Base-by-base conservation (phyloP, 352 stramenopile species). In the Aphanomyces cochlioides region DNA sequence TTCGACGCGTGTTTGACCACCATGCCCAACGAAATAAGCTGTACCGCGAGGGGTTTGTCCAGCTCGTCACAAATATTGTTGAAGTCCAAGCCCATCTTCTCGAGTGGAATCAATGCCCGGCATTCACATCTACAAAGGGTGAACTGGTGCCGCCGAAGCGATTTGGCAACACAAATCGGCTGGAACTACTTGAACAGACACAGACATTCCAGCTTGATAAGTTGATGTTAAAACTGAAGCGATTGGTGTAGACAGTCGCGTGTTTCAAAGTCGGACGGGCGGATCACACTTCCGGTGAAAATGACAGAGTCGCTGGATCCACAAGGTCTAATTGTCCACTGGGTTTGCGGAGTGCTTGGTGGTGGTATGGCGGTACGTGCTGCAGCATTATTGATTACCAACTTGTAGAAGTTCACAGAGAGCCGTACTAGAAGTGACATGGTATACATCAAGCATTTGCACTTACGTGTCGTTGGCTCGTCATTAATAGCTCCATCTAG, bases 61-160 rank as follows among this genome's bases (percentile, higher is more conserved):
- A 88, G 61, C 83, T 90, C 34, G 76, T 83, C 21, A 90, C 81
- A 0, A 66, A 82, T 54, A 80, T 89, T 28, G 78, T 85, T 57
- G 83, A 90, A 66, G 76, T 90, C 17, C 75, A 75, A 3, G 19
- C 38, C 7, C 72, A 74, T 0, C 78, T 83, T 34, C 65, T 87
- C 5, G 57, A 66, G n/a, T 89, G 80, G 83, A 19, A 72, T 37
- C 80, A 90, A 39, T 86, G 81, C 59, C 67, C 72, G 19, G 73
- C 74, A 1, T 74, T 82, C 4, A 58, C 3, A 50, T 54, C 17
- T n/a, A 7, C 3, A 66, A 72, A 56, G 56, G 34, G 28, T 50
- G 8, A 36, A 13, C n/a, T 4, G 19, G 39, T 53, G 3, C 57
- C 56, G 15, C 63, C 65, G 17, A 38, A 13, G 10, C 53, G 10